These are phyloP conservation scores for Aspergillus flavus DNA, from an alignment of 2,329 filamentous ascomycete genomes.

Conservation along the genomic window DNA sequence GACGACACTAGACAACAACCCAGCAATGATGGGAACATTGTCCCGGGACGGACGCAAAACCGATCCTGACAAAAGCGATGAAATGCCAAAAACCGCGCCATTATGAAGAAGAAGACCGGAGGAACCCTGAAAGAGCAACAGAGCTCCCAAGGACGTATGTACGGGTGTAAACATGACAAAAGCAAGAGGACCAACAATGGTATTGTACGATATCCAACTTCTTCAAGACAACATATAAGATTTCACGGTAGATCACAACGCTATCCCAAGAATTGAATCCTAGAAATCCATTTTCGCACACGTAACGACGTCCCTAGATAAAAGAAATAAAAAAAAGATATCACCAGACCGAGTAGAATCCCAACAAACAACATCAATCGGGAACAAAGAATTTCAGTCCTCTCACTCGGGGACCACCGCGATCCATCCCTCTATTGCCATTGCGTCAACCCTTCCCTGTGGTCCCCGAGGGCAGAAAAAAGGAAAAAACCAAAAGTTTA, in stretches of 20 bases:
- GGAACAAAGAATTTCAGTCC: not conserved
- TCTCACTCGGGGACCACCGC: constrained; percentile 2
- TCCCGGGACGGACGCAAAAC: constrained; percentile 45
- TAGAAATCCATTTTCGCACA: not conserved
- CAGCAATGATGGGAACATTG: constrained; percentile 49
- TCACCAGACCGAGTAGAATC: not conserved
- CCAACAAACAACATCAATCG: not conserved
- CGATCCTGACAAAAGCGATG: constrained; percentile 48
- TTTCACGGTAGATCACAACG: not conserved
- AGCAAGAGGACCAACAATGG: not conserved
- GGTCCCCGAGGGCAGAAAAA: constrained; percentile 4
- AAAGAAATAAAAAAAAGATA: not conserved
- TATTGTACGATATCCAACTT: not conserved
- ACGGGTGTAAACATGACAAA: constrained; percentile 56
- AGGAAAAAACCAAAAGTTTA: not conserved
- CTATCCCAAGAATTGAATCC: not conserved
- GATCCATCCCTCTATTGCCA: not conserved
- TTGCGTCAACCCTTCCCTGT: constrained; percentile 6
- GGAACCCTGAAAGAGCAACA: constrained; percentile 55
- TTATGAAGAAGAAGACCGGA: constrained; percentile 54
- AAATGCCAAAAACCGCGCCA: constrained; percentile 55
- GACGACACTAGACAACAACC: constrained; percentile 49
- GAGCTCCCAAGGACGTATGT: constrained; percentile 53
- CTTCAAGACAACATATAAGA: not conserved
- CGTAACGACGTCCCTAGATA: not conserved